phyloP scores from a whole-genome alignment of 495 filamentous ascomycete genomes.

The Penicillium goetzii region DNA sequence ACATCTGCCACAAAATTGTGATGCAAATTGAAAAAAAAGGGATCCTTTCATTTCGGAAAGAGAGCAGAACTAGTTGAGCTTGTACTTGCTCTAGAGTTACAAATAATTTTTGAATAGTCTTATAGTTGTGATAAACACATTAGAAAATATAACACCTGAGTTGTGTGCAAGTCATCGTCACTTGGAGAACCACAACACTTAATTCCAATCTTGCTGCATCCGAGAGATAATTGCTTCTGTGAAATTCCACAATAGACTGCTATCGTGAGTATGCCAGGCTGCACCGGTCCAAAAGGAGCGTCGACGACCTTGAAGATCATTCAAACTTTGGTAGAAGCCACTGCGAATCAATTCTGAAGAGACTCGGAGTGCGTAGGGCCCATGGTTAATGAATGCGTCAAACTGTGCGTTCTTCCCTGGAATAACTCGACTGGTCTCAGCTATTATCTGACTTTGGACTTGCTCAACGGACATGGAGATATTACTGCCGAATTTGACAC shows the following conservation, averaged over 20 bases:
- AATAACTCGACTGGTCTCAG: neutral
- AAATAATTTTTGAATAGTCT: too few species aligned
- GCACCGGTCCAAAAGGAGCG: conserved; percentile 4
- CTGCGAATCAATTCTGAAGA: neutral
- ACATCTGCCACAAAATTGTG: neutral
- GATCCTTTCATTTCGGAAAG: too few species aligned
- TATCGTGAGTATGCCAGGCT: conserved; percentile 7
- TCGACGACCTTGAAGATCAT: neutral
- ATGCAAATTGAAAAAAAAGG: neutral
- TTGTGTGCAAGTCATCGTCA: neutral
- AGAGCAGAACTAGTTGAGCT: too few species aligned
- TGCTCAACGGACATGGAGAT: neutral
- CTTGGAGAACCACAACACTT: neutral
- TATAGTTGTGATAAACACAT: too few species aligned
- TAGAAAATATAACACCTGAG: neutral
- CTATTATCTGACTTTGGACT: neutral
- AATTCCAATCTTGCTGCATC: conserved; percentile 2
- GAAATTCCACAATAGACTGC: neutral
- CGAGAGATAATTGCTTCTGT: neutral
- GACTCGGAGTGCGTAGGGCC: neutral
- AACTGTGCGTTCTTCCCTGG: neutral
- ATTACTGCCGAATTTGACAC: conserved; percentile 4
- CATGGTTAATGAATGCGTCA: neutral
- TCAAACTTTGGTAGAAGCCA: neutral
- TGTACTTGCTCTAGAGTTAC: too few species aligned